phyloP scores from a whole-genome alignment of 306 rosid genomes.

The Comarum palustre region DNA sequence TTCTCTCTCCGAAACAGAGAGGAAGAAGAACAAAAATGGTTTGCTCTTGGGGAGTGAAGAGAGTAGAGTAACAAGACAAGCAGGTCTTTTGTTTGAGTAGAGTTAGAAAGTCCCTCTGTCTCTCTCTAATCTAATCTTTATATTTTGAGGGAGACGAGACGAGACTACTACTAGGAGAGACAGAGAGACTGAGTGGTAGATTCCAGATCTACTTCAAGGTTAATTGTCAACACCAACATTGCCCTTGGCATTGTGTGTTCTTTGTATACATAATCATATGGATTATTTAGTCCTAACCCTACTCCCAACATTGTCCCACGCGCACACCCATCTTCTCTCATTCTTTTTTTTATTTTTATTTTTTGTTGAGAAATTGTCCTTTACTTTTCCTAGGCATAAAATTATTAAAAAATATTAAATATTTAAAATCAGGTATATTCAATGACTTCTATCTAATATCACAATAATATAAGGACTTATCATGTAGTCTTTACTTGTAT shows the following conservation, averaged over 20 bases:
- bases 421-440: no score
- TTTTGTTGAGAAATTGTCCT: neutral
- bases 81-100: slow-evolving; percentile 11
- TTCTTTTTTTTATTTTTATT: no score
- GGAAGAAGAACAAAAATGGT: neutral
- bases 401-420: no score
- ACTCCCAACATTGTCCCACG: slow-evolving; percentile 8
- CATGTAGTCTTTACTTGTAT: no score
- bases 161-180: neutral
- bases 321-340: neutral
- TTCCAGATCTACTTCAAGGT: slow-evolving; percentile 48
- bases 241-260: neutral
- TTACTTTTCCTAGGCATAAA: neutral
- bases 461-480: no score
- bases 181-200: slow-evolving; percentile 30
- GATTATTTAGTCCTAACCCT: slow-evolving; percentile 11
- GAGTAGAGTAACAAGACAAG: slow-evolving; percentile 10
- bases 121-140: slow-evolving; percentile 48
- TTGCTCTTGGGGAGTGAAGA: neutral
- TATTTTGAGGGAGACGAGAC: slow-evolving; percentile 23
- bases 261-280: neutral
- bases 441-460: no score
- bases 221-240: slow-evolving; percentile 24
- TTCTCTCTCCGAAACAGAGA: neutral
- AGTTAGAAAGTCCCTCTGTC: slow-evolving; percentile 23